Evolutionary conservation across 202 grass and related monocot species (phyloP).

Genomic region (Setaria viridis): DNA sequence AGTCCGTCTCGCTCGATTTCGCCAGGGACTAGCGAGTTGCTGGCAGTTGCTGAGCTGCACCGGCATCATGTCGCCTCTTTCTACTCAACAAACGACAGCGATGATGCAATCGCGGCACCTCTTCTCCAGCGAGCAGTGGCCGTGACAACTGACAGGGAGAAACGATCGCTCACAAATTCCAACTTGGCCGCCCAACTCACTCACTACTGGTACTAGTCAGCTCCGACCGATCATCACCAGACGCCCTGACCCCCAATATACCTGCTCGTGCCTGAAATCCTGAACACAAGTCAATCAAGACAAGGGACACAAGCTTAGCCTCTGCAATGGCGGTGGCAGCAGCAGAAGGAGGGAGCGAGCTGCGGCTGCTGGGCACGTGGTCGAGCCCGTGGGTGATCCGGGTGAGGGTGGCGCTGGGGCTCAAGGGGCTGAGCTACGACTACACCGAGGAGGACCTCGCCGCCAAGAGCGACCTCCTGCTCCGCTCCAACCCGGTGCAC

Average conservation of each 20-base stretch:
- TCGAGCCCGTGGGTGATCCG: conserved; percentile 55
- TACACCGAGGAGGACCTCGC: conserved; percentile 55
- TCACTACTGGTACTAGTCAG: background rate
- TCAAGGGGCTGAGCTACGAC: conserved; percentile 58
- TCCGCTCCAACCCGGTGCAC: conserved; percentile 65
- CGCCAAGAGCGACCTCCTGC: conserved; percentile 60
- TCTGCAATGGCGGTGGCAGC: conserved; percentile 9
- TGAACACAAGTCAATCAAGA: background rate
- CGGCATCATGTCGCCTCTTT: too few relatives aligned
- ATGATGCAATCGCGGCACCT: background rate
- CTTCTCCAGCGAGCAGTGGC: background rate
- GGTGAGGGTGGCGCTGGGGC: conserved; percentile 42
- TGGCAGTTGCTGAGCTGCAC: too few relatives aligned
- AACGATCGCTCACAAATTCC: background rate
- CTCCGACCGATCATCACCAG: background rate
- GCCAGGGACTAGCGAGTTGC: too few relatives aligned
- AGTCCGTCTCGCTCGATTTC: too few relatives aligned
- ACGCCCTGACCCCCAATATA: background rate
- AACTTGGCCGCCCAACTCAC: too few relatives aligned
- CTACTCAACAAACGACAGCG: too few relatives aligned
- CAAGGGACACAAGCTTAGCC: background rate
- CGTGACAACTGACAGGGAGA: background rate
- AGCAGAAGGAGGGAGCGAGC: conserved; percentile 26
- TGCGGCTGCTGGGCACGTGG: conserved; percentile 57
- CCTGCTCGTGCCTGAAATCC: background rate